Conservation (phyloP, 345 rosid species). For the Rhizophora mangle region DNA sequence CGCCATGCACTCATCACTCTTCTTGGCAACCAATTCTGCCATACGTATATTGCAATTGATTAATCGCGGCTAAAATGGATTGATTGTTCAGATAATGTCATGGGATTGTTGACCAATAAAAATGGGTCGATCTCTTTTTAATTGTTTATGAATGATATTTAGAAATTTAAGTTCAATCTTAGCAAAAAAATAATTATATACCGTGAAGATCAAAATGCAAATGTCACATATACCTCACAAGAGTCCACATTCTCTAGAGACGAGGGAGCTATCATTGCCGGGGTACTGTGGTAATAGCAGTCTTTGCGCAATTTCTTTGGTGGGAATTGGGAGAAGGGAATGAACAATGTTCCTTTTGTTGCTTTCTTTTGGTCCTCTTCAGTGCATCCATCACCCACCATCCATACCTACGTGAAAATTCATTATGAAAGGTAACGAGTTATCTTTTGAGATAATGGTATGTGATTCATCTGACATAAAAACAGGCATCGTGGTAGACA, state of each 20-base stretch:
- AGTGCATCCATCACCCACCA: constrained; percentile 51
- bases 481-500: too few species aligned
- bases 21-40: constrained; percentile 71
- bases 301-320: constrained; percentile 40
- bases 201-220: too few species aligned
- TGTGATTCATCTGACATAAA: too few species aligned
- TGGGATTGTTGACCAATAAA: too few species aligned
- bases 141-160: too few species aligned
- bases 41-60: too few species aligned
- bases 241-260: constrained; percentile 64
- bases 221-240: constrained; percentile 50
- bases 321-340: constrained; percentile 69
- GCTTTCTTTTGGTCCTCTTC: constrained; percentile 55
- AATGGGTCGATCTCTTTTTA: too few species aligned
- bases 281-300: constrained; percentile 59
- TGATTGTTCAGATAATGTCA: too few species aligned
- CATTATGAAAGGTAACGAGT: not conserved
- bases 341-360: constrained; percentile 45
- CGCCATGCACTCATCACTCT: constrained; percentile 82
- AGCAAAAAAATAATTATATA: too few species aligned
- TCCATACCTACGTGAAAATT: constrained; percentile 42
- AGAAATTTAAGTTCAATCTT: too few species aligned
- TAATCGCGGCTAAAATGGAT: too few species aligned
- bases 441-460: too few species aligned
- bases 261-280: constrained; percentile 53